phyloP scores from a whole-genome alignment of 163 green algal genomes.

The Scenedesmus sp. region DNA sequence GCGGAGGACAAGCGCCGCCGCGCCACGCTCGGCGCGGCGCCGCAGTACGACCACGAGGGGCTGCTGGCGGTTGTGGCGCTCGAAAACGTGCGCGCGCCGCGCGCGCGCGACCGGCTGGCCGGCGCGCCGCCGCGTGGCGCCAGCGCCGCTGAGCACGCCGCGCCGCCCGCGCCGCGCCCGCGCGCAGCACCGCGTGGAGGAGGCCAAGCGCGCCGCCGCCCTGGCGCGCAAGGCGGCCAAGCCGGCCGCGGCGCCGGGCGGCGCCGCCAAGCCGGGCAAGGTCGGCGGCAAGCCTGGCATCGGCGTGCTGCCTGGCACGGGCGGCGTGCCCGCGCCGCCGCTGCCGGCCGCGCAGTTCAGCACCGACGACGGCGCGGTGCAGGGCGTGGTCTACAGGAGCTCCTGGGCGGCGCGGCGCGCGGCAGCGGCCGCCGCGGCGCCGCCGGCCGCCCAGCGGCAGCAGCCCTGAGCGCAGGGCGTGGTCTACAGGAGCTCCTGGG shows the following conservation, averaged over 20 bases:
- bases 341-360: neutral
- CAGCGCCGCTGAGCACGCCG: neutral
- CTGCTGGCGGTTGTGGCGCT: slow-evolving; percentile 54
- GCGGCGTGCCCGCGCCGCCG: neutral
- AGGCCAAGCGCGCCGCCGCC: slow-evolving; percentile 14
- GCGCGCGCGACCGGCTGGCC: no score
- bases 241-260: slow-evolving; percentile 17
- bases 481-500: slow-evolving; percentile 58
- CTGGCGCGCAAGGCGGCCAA: no score
- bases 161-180: neutral
- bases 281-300: slow-evolving; percentile 29
- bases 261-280: slow-evolving; percentile 33
- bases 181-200: slow-evolving; percentile 35
- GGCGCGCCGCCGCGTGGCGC: neutral
- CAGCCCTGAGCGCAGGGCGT: slow-evolving; percentile 46
- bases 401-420: slow-evolving; percentile 56
- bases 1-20: slow-evolving; percentile 17
- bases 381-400: slow-evolving; percentile 54
- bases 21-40: slow-evolving; percentile 65
- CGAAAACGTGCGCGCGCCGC: slow-evolving; percentile 50
- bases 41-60: slow-evolving; percentile 64
- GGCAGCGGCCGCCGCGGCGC: neutral
- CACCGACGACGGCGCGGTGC: slow-evolving; percentile 34
- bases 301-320: slow-evolving; percentile 19
- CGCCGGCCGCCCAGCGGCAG: no score